phyloP scores from a whole-genome alignment of 2,329 filamentous ascomycete species.

The Rutstroemia sp. region DNA sequence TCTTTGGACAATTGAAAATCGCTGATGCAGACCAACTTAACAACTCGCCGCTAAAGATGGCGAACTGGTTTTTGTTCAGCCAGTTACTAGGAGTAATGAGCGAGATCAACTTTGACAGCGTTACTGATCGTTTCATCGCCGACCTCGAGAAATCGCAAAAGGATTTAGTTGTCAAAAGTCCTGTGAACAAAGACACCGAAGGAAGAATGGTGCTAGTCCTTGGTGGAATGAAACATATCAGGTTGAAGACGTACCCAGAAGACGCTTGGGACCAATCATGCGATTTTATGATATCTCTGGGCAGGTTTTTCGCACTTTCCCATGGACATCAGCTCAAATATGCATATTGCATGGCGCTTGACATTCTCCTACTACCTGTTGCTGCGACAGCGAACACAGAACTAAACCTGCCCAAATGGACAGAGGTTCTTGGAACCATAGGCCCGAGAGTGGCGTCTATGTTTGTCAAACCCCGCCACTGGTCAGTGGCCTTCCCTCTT shows the following conservation, averaged over 20 bases:
- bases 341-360: conserved; percentile 87
- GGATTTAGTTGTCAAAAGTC: conserved; percentile 65
- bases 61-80: conserved; percentile 93
- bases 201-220: conserved; percentile 80
- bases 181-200: conserved; percentile 62
- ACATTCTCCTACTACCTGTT: conserved; percentile 78
- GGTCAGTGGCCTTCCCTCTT: conserved; percentile 80
- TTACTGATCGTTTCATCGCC: conserved; percentile 71
- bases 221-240: conserved; percentile 84
- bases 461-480: conserved; percentile 87
- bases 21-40: conserved; percentile 76
- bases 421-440: conserved; percentile 71
- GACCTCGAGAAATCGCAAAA: conserved; percentile 75
- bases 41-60: conserved; percentile 73
- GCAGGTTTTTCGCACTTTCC: conserved; percentile 72
- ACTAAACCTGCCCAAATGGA: conserved; percentile 77
- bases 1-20: conserved; percentile 89
- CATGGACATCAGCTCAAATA: conserved; percentile 89
- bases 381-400: conserved; percentile 74
- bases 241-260: conserved; percentile 65
- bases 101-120: conserved; percentile 78
- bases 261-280: conserved; percentile 80
- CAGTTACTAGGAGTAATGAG: conserved; percentile 96
- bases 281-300: conserved; percentile 77
- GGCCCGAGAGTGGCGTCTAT: conserved; percentile 75